phyloP scores from a whole-genome alignment of 2,329 filamentous ascomycete genomes.

The Aureobasidium sp. region DNA sequence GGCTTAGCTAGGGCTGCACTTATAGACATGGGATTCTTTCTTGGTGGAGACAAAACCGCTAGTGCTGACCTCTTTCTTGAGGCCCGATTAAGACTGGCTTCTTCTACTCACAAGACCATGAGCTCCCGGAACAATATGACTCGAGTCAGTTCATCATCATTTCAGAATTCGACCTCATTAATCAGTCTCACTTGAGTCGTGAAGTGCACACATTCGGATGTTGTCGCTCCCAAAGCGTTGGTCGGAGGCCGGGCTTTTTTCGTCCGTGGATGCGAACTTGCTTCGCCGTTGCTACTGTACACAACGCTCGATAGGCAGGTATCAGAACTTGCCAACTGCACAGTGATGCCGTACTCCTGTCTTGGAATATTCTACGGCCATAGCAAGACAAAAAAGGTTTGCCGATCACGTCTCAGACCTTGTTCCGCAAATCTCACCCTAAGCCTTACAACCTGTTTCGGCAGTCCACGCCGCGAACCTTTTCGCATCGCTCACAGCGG shows the following conservation, averaged over 20 bases:
- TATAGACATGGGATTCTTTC: neutral
- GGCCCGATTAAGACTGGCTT: neutral
- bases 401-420: neutral
- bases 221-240: neutral
- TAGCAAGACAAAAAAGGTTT: neutral
- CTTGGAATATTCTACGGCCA: neutral
- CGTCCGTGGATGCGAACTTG: neutral
- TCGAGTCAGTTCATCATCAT: neutral
- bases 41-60: neutral
- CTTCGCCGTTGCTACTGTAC: neutral
- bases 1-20: neutral
- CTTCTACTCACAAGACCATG: neutral
- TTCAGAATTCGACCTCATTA: neutral
- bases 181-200: neutral
- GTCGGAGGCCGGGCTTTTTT: neutral
- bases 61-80: neutral
- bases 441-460: conserved; percentile 1
- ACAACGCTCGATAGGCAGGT: conserved; percentile 3
- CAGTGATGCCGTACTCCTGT: neutral
- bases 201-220: neutral
- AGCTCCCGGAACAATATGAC: neutral
- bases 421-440: neutral
- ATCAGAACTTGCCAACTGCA: neutral
- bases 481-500: neutral
- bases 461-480: neutral